phyloP scores from a whole-genome alignment of 495 filamentous ascomycete genomes.

The Aspergillus bertholletiae region DNA sequence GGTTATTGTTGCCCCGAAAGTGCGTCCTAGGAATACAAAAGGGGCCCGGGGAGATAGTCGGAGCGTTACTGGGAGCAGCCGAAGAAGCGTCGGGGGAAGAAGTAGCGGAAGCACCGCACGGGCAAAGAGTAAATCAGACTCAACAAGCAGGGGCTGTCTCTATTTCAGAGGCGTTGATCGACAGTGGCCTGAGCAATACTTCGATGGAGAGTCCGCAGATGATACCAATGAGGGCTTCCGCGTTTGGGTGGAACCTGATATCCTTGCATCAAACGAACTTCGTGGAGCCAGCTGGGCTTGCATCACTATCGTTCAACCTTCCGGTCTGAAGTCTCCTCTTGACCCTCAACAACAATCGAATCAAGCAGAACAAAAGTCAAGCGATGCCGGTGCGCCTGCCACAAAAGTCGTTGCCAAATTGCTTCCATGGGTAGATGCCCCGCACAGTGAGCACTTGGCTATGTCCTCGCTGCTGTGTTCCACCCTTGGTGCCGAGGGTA shows the following conservation, averaged over 20 bases:
- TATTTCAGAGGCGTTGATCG: conserved; percentile 78
- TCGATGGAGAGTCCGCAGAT: conserved; percentile 56
- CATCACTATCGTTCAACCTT: conserved; percentile 76
- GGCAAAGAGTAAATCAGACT: conserved; percentile 55
- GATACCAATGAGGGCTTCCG: conserved; percentile 59
- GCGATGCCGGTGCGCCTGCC: conserved; percentile 57
- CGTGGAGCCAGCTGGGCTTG: conserved; percentile 68
- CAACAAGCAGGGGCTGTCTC: conserved; percentile 57
- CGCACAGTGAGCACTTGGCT: conserved; percentile 71
- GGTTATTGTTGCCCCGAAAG: conserved; percentile 94
- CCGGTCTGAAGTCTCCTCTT: conserved; percentile 67
- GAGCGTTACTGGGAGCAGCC: conserved; percentile 67
- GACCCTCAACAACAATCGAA: conserved; percentile 71
- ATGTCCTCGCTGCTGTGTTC: conserved; percentile 74
- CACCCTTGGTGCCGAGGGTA: conserved; percentile 60
- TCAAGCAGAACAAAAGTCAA: conserved; percentile 52
- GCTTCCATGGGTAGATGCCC: conserved; percentile 78
- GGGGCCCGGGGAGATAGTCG: conserved; percentile 55
- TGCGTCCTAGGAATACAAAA: conserved; percentile 55
- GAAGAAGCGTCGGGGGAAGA: conserved; percentile 66
- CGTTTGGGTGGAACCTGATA: conserved; percentile 79
- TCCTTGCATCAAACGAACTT: conserved; percentile 63
- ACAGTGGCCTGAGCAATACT: conserved; percentile 61
- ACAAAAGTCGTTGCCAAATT: conserved; percentile 73
- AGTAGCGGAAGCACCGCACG: conserved; percentile 67